Evolutionary conservation across 495 filamentous ascomycete species (phyloP), one percentile per base, ranked within the genome.

Genomic region (Penicillium samsonianum): DNA sequence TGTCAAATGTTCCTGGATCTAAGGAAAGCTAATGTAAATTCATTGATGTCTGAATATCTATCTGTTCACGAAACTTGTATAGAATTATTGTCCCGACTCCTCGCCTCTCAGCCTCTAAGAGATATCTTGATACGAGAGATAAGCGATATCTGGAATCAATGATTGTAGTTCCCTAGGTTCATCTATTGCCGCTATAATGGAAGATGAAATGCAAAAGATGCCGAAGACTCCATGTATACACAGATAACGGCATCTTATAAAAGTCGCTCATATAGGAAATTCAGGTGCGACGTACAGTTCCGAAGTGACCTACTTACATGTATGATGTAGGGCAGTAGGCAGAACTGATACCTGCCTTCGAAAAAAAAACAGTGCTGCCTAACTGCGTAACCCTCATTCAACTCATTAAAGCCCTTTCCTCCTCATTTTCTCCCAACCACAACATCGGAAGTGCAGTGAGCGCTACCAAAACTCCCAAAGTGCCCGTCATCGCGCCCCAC

Each of bases 401-500:
- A 23, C 22, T 47, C 31, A 37, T 42, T 53, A 50, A 37, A 50
- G 47, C 37, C 48, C 19, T 62, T 48, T 28, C 43, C 58, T 33
- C 42, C 55, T 30, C 48, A 30, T 12, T 48, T 30, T 59, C 63
- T n/a, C 31, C 56, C 14, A 68, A 35, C 64, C 65, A 70, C 8
- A 66, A 37, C 61, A 73, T 71, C 37, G 65, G 64, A 11, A 73
- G 38, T 0, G 68, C 67, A 17, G 69, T 69, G 30, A 64, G 28
- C 11, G 57, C 62, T 28, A 57, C 58, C 50, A 74, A 58, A 20
- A 70, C 47, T 17, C 68, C 73, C 64, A 77, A 47, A n/a, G 62
- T 62, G 48, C 54, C 59, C 3, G 65, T 53, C 67, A 86, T 78
- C 0, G 76, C 77, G 4, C 74, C 74, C 87, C 88, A 91, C 22